Base-by-base conservation (phyloP, 1,139 yeast genomes). In the Kodamaea suecica region DNA sequence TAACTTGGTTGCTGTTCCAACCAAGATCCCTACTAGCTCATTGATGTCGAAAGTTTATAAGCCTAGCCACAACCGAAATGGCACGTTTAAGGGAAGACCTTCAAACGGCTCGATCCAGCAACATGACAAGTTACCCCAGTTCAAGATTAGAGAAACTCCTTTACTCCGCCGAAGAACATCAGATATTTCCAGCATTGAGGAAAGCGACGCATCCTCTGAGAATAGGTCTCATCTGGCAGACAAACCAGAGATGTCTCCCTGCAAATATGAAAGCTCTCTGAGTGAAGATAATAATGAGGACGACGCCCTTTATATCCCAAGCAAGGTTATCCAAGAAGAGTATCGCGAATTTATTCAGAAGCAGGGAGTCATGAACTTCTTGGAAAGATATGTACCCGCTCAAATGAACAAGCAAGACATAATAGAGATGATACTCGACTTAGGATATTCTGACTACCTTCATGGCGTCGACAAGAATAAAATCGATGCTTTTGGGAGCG, bases 311-410 rank as follows among this genome's bases (percentile, higher is more conserved):
- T 11, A 25, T 11, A 13, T n/a, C 5, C 23, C 15, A 15, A n/a
- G 11, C 23, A 23, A 24, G 7, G 15, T 13, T 11, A 4, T 17
- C 10, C 21, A 12, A 13, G 12, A 17, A 12, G 34, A 31, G 10
- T 45, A 47, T 19, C 47, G 56, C 9, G 34, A 30, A 29, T 48
- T 29, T 25, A 33, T 55, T 17, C 41, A 41, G 17, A 31, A 35
- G 2, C 34, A 42, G 23, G 57, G 57, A 12, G 31, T 42, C 21
- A 27, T 41, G 37, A 39, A 37, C 23, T 55, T 55, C 27, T 36
- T 55, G 19, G 35, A 45, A 16, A 38, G 29, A 26, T 52, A 39
- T 27, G 34, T 52, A n/a, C 53, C 54, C 2, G 27, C 43, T 2
- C 36, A 39, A 3, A 49, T 49, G 17, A 33, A 42, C 14, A 45